These are phyloP conservation scores for Cynanchum wilfordii DNA, from an alignment of 257 asterid genomes.

Conservation along the genomic window DNA sequence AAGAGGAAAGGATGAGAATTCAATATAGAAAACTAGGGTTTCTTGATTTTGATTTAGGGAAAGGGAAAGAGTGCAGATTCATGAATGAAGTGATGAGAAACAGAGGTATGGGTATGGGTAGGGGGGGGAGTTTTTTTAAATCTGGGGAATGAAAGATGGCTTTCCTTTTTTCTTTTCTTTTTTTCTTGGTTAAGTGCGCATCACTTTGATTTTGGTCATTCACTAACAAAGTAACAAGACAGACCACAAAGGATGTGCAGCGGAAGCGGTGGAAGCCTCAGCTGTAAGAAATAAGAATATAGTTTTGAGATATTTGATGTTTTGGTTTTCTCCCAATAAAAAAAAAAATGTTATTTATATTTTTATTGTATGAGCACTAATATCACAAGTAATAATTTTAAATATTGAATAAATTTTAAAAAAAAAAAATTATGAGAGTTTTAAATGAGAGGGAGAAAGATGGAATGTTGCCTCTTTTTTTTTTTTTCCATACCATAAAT, in stretches of 20 bases:
- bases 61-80: slow-evolving; percentile 11
- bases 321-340: too few species aligned
- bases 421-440: too few species aligned
- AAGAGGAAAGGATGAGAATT: not conserved
- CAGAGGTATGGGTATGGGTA: slow-evolving; percentile 2
- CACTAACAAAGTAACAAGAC: not conserved
- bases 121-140: slow-evolving; percentile 24
- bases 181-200: not conserved
- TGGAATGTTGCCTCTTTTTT: too few species aligned
- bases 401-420: too few species aligned
- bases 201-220: not conserved
- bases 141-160: slow-evolving; percentile 9
- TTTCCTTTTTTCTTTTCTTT: too few species aligned
- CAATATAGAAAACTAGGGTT: slow-evolving; percentile 32
- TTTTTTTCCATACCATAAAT: too few species aligned
- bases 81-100: not conserved
- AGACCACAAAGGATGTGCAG: not conserved
- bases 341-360: too few species aligned
- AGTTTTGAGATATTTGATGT: too few species aligned
- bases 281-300: not conserved
- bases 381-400: too few species aligned
- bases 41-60: slow-evolving; percentile 22
- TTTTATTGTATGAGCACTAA: too few species aligned
- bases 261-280: not conserved
- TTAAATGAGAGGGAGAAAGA: too few species aligned